Evolutionary conservation across 306 rosid species (phyloP).

Genomic region (Sindora glabra): DNA sequence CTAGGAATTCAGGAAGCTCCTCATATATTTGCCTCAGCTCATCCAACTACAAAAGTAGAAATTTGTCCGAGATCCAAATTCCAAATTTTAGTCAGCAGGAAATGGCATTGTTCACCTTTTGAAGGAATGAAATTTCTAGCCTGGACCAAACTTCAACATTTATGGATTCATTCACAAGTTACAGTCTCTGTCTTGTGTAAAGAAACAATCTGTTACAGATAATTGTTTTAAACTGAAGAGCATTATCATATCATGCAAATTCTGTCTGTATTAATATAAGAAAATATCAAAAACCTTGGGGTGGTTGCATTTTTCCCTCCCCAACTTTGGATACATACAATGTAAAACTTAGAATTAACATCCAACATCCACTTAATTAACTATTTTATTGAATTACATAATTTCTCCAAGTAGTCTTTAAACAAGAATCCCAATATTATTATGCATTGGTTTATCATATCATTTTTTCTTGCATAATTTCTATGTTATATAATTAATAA

Average conservation of each 20-base stretch:
- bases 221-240: neutral
- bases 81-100: neutral
- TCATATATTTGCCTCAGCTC: constrained; percentile 96
- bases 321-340: too few relatives aligned
- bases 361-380: too few relatives aligned
- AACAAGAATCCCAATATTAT: too few relatives aligned
- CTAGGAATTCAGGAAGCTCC: constrained; percentile 86
- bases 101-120: constrained; percentile 10
- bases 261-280: too few relatives aligned
- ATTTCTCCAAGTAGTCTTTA: too few relatives aligned
- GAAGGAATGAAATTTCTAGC: constrained; percentile 8
- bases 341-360: too few relatives aligned
- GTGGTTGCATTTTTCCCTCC: too few relatives aligned
- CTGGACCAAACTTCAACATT: neutral
- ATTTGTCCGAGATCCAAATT: constrained; percentile 16
- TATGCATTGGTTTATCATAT: too few relatives aligned
- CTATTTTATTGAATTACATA: too few relatives aligned
- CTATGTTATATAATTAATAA: too few relatives aligned
- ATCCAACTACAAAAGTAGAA: constrained; percentile 56
- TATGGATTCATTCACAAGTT: neutral
- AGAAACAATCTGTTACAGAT: constrained; percentile 4
- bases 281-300: too few relatives aligned
- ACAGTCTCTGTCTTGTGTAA: constrained; percentile 1
- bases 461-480: too few relatives aligned
- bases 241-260: constrained; percentile 9